phyloP scores from a whole-genome alignment of 257 asterid genomes.

The Solanum habrochaites region DNA sequence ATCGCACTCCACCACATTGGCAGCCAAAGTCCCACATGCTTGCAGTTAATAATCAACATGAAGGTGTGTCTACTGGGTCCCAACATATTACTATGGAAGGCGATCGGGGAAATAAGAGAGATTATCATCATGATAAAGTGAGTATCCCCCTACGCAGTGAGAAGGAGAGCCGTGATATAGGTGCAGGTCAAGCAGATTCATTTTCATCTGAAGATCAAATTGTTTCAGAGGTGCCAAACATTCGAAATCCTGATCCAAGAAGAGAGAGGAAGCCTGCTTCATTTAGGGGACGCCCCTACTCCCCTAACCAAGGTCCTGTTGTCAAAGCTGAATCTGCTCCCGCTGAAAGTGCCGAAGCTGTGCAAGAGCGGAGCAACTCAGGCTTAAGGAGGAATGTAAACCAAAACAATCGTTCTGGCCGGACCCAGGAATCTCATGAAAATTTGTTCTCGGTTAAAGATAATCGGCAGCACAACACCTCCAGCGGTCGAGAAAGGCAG shows the following conservation, averaged over 20 bases:
- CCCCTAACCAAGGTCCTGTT: slow-evolving; percentile 37
- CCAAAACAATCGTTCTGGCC: slow-evolving; percentile 33
- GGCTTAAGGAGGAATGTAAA: slow-evolving; percentile 42
- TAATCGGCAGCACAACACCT: slow-evolving; percentile 18
- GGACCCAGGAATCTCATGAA: slow-evolving; percentile 52
- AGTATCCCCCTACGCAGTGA: slow-evolving; percentile 14
- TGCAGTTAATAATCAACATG: slow-evolving; percentile 28
- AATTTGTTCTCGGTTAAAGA: slow-evolving; percentile 43
- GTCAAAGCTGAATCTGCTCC: slow-evolving; percentile 25
- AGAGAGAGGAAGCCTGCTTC: slow-evolving; percentile 39
- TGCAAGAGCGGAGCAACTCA: slow-evolving; percentile 26
- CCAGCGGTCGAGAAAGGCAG: slow-evolving; percentile 45
- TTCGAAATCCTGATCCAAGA: slow-evolving; percentile 11
- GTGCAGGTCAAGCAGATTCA: slow-evolving; percentile 10
- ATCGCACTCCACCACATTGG: slow-evolving; percentile 60
- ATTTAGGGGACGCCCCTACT: slow-evolving; percentile 32
- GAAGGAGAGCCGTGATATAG: slow-evolving; percentile 12
- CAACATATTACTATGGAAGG: slow-evolving; percentile 24
- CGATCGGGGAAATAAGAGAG: slow-evolving; percentile 26
- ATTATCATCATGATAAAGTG: slow-evolving; percentile 25
- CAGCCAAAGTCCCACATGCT: slow-evolving; percentile 50
- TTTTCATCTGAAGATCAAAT: neutral
- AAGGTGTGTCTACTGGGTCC: slow-evolving; percentile 20
- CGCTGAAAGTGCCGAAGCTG: slow-evolving; percentile 14
- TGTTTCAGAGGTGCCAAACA: neutral